Evolutionary conservation across 139 green algal species (phyloP), one percentile per base, ranked within the genome.

Genomic region (Chlorella sp.): DNA sequence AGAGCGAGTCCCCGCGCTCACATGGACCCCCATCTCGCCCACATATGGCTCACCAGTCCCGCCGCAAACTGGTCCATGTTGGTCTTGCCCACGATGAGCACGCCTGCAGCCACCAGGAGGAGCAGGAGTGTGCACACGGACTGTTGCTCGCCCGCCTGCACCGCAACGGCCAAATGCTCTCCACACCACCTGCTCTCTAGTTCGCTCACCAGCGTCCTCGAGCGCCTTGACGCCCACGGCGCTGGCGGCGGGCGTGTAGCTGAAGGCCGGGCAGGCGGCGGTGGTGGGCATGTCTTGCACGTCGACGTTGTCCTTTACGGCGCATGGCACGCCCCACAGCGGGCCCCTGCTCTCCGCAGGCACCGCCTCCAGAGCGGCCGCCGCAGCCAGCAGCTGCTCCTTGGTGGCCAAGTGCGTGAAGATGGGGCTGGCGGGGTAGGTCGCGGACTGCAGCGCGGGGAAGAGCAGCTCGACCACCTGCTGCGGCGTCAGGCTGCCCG

Each of bases 1-100:
- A n/a, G n/a, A n/a, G n/a, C n/a, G n/a, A n/a, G n/a, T n/a, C n/a
- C n/a, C n/a, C n/a, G n/a, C n/a, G n/a, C n/a, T n/a, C n/a, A n/a
- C n/a, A n/a, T n/a, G n/a, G n/a, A n/a, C n/a, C n/a, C n/a, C n/a
- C n/a, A n/a, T n/a, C n/a, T n/a, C n/a, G n/a, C n/a, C n/a, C n/a
- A n/a, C n/a, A n/a, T n/a, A n/a, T n/a, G n/a, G n/a, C n/a, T n/a
- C n/a, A 93, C 87, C 49, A 96, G 87, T 22, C 89, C 89, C 5
- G 81, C 83, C 0, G 91, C 91, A 84, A 95, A 94, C 75, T 96
- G 89, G 74, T 96, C 91, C 82, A 95, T 82, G 80, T 93, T 93
- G 27, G 87, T 92, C 70, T 96, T 95, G 62, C 91, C 89, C 27
- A 93, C 62, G 26, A 84, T 81, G 35, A 93, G 80, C 29, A 64